Evolutionary conservation across 2,329 filamentous ascomycete species (phyloP).

Genomic region (Epichloe sibirici): DNA sequence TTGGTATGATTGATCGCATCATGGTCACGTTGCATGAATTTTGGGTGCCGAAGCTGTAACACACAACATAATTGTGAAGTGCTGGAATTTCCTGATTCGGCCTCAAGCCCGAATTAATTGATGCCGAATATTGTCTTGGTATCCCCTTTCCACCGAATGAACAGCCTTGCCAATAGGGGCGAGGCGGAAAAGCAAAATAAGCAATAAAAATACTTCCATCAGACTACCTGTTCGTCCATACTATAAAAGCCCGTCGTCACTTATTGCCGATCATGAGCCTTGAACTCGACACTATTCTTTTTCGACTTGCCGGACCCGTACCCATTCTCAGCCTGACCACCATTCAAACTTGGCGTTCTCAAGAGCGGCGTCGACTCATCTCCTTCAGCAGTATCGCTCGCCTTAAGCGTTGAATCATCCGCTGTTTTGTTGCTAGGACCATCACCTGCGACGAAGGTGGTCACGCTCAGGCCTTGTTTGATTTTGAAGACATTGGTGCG

Average conservation of each 20-base stretch:
- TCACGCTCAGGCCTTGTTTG: constrained; percentile 32
- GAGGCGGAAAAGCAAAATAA: not conserved
- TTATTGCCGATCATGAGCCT: not conserved
- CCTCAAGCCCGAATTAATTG: not conserved
- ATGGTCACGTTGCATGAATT: not conserved
- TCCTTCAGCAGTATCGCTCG: not conserved
- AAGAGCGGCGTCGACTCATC: constrained; percentile 10
- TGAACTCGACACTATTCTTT: not conserved
- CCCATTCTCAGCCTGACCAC: constrained; percentile 5
- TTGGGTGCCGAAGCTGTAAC: not conserved
- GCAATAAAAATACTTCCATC: not conserved
- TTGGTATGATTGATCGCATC: constrained; percentile 34
- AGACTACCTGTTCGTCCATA: not conserved
- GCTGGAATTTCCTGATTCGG: not conserved
- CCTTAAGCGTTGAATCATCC: constrained; percentile 3
- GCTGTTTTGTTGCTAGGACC: constrained; percentile 2
- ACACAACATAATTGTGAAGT: not conserved
- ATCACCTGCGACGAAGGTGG: constrained; percentile 6
- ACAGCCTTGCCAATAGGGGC: not conserved
- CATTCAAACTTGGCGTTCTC: constrained; percentile 1
- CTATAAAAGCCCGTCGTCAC: not conserved
- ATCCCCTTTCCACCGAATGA: not conserved
- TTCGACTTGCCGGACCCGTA: constrained; percentile 8
- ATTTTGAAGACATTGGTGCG: constrained; percentile 54
- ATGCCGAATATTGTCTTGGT: not conserved